Evolutionary conservation across 2,329 filamentous ascomycete species (phyloP).

Genomic region (Pezicula carpinea): DNA sequence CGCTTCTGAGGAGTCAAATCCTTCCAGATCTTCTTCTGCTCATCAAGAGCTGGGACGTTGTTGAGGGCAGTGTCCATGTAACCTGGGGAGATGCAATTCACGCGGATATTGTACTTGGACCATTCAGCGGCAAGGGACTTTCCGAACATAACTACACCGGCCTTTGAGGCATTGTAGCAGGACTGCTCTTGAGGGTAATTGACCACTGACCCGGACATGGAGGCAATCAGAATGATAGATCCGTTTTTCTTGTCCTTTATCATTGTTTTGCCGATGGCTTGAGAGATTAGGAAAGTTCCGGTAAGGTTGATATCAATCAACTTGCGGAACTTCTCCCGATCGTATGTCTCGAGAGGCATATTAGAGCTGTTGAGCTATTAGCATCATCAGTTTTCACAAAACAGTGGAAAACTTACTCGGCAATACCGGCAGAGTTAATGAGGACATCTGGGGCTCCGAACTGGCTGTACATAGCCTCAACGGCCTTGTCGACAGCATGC

Average conservation of each 20-base stretch:
- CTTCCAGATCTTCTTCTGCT: slow-evolving; percentile 79
- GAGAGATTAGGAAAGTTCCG: slow-evolving; percentile 72
- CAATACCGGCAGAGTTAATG: slow-evolving; percentile 77
- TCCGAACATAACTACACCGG: slow-evolving; percentile 71
- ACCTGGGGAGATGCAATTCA: slow-evolving; percentile 80
- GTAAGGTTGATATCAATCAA: slow-evolving; percentile 80
- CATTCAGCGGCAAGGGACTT: slow-evolving; percentile 81
- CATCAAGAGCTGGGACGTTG: slow-evolving; percentile 71
- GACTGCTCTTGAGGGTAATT: slow-evolving; percentile 83
- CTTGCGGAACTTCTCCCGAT: slow-evolving; percentile 70
- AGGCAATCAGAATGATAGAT: slow-evolving; percentile 70
- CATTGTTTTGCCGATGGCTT: slow-evolving; percentile 68
- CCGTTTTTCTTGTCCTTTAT: slow-evolving; percentile 67
- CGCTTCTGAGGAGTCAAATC: slow-evolving; percentile 69
- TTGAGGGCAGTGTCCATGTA: slow-evolving; percentile 86
- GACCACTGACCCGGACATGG: slow-evolving; percentile 79
- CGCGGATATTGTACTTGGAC: slow-evolving; percentile 75
- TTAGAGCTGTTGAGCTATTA: slow-evolving; percentile 51
- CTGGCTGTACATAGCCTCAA: slow-evolving; percentile 59
- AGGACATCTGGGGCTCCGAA: slow-evolving; percentile 69
- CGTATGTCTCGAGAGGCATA: slow-evolving; percentile 76
- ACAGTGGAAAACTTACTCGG: slow-evolving; percentile 47
- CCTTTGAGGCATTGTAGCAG: slow-evolving; percentile 82
- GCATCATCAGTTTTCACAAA: slow-evolving; percentile 12
- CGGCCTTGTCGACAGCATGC: slow-evolving; percentile 63